Percentiles rank a stretch among this genome's conserved stretches.
Conservation (phyloP, 164 flowering plant genomes). For the Dillenia suffruticosa region DNA sequence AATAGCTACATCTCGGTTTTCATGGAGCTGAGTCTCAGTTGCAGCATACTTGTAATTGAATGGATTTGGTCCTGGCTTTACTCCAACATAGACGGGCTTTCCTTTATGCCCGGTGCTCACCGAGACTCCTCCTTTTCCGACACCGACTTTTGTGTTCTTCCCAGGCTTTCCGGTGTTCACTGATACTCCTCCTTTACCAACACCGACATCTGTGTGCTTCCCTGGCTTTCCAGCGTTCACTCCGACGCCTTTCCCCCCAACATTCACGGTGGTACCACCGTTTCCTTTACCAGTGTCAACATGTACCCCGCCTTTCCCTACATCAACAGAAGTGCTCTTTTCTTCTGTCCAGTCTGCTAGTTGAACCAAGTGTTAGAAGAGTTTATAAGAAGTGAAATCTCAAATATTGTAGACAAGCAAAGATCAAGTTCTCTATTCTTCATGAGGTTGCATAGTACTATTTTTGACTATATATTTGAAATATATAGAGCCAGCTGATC, state of each 20-base stretch:
- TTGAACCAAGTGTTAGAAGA: background rate
- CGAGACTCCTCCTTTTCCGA: too few species aligned
- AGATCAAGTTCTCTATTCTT: too few species aligned
- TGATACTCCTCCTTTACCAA: too few species aligned
- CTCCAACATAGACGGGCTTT: too few species aligned
- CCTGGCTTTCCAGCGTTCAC: conserved; percentile 17
- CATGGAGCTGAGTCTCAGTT: conserved; percentile 30
- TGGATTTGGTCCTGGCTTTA: too few species aligned
- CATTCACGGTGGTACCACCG: conserved; percentile 23
- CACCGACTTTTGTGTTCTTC: too few species aligned
- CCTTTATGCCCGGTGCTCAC: too few species aligned
- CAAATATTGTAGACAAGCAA: too few species aligned
- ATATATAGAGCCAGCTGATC: too few species aligned
- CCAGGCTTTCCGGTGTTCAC: conserved; percentile 5
- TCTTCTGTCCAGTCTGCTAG: conserved; percentile 28
- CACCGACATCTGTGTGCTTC: too few species aligned
- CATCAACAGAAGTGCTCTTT: conserved; percentile 25
- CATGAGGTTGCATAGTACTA: too few species aligned
- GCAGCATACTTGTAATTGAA: conserved; percentile 33
- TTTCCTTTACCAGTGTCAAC: conserved; percentile 20
- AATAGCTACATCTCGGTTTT: conserved; percentile 29
- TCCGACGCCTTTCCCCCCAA: conserved; percentile 40
- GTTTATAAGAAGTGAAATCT: background rate
- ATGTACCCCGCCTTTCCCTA: conserved; percentile 25
- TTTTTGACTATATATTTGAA: too few species aligned